Base-by-base conservation (phyloP, 257 asterid species). In the Lithospermum erythrorhizon region DNA sequence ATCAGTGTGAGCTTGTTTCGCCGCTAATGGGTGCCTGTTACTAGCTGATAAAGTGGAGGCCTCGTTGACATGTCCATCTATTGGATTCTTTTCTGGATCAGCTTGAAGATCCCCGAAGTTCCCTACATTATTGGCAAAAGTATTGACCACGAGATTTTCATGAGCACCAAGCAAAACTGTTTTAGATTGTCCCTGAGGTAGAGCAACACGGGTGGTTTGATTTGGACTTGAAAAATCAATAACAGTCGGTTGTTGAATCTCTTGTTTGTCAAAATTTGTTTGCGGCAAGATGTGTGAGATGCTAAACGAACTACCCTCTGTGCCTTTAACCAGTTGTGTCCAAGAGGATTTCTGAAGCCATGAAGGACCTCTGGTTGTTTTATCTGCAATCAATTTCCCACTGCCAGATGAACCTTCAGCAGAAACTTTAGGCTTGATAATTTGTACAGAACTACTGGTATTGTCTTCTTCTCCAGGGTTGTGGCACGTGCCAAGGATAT, bases 321-420 rank as follows among this genome's bases (percentile, higher is more conserved):
- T 6, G 70, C 75, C 81, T 37, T 70, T 78, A 66, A 90, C 78
- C 63, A 87, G 75, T 62, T 85, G 82, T 58, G 78, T 65, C 95
- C 96, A 87, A 11, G 96, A 81, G 55, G 80, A 81, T 68, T 78
- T 83, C 52, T 85, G 80, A 61, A 68, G 59, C 85, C 85, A 76
- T 1, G 85, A 63, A 7, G 75, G 68, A 54, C 89, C 87, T 67
- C 84, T 81, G 53, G 75, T 80, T 59, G 71, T 30, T 60, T 61
- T 73, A 61, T 74, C 73, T 11, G 68, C 73, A 53, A 58, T 57
- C 49, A 54, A 75, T 58, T 63, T 68, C 35, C 71, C 66, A 47
- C 65, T 64, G 35, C 69, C 57, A 47, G 83, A 35, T 53, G 67
- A 69, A 71, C 2, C 68, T 68, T 67, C 76, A 21, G 70, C 27